Conservation (phyloP, 768 basidiomycete genomes). For the Mycena vitilis region DNA sequence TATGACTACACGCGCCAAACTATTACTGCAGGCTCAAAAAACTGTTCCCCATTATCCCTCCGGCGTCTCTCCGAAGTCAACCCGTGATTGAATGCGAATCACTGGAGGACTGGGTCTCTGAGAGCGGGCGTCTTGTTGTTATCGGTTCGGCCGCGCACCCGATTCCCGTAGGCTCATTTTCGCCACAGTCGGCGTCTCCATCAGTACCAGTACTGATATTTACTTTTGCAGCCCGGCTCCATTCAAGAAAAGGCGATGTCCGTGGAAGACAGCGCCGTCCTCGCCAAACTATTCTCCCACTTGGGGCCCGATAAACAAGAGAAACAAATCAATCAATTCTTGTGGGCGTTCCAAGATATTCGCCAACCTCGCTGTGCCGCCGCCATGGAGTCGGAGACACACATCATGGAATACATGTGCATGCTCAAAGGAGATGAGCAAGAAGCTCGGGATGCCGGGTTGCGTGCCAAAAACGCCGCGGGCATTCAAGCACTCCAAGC, state of each 20-base stretch:
- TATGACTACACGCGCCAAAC: background rate
- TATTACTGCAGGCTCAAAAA: background rate
- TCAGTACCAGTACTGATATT: slow-evolving; percentile 1
- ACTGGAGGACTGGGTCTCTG: slow-evolving; percentile 12
- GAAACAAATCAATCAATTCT: slow-evolving; percentile 64
- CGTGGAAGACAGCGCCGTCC: slow-evolving; percentile 71
- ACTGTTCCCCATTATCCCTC: background rate
- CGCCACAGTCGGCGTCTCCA: background rate
- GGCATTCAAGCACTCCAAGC: slow-evolving; percentile 35
- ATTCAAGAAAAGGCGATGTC: slow-evolving; percentile 62
- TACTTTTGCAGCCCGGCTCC: slow-evolving; percentile 55
- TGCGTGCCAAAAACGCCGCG: slow-evolving; percentile 48
- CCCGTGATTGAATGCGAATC: background rate
- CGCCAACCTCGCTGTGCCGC: slow-evolving; percentile 59
- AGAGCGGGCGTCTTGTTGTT: slow-evolving; percentile 1
- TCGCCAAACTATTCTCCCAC: slow-evolving; percentile 71
- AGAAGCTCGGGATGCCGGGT: slow-evolving; percentile 53
- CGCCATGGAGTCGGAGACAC: slow-evolving; percentile 56
- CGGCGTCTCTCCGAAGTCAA: background rate
- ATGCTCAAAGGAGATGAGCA: slow-evolving; percentile 57
- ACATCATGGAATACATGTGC: slow-evolving; percentile 57
- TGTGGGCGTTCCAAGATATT: slow-evolving; percentile 67
- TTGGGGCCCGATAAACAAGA: slow-evolving; percentile 58
- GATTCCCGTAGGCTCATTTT: slow-evolving; percentile 5
- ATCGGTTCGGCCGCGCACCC: slow-evolving; percentile 11